Evolutionary conservation across 1,139 yeast species (phyloP).

Genomic region (Hansenula sp.): DNA sequence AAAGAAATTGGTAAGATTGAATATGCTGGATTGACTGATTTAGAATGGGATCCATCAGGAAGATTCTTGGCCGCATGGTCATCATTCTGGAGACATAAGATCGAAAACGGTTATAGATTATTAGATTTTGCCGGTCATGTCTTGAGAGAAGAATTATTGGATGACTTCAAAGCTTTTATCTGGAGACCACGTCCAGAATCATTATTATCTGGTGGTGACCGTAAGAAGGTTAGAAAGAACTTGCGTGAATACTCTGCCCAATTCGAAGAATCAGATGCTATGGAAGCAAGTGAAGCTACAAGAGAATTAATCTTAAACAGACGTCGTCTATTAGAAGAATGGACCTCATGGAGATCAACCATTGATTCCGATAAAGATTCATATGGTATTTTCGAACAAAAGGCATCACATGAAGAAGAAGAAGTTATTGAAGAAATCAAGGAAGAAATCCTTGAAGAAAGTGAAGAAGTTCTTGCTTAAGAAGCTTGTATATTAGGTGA

Average conservation of each 20-base stretch:
- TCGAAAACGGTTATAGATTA: conserved; percentile 88
- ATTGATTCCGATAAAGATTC: conserved; percentile 47
- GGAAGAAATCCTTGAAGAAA: conserved; percentile 57
- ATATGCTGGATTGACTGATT: conserved; percentile 76
- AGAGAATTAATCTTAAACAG: conserved; percentile 87
- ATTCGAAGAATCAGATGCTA: conserved; percentile 93
- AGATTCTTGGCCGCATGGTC: conserved; percentile 88
- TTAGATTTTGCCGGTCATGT: conserved; percentile 80
- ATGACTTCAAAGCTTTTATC: conserved; percentile 80
- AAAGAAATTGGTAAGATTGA: conserved; percentile 25
- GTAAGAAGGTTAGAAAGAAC: conserved; percentile 87
- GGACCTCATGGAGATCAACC: conserved; percentile 75
- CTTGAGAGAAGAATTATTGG: conserved; percentile 71
- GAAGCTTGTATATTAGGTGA: neutral
- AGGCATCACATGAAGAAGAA: conserved; percentile 32
- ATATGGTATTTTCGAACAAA: conserved; percentile 33
- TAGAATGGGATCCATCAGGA: conserved; percentile 96
- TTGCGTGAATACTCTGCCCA: conserved; percentile 86
- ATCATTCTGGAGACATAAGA: conserved; percentile 76
- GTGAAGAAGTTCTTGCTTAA: conserved; percentile 60
- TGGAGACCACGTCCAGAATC: conserved; percentile 98
- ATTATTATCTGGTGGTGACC: conserved; percentile 69
- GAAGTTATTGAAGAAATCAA: conserved; percentile 63
- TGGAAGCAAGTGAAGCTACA: conserved; percentile 93
- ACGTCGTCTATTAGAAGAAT: conserved; percentile 77